Evolutionary conservation across 768 basidiomycete species (phyloP).

Genomic region (Trametes elegans): DNA sequence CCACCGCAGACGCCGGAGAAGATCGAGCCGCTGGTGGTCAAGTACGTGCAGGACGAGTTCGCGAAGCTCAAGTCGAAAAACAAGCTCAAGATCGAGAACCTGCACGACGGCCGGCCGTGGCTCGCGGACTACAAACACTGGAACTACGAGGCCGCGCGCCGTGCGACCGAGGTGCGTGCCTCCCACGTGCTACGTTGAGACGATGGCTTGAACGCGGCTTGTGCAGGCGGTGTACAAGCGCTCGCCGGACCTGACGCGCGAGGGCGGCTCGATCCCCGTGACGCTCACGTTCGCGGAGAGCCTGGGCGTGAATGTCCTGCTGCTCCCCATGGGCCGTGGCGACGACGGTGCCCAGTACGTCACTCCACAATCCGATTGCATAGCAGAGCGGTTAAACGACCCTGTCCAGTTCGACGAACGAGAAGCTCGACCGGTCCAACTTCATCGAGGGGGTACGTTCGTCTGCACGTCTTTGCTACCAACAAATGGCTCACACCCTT

Average conservation of each 20-base stretch:
- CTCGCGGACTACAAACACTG: constrained; percentile 82
- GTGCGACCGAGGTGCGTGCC: constrained; percentile 67
- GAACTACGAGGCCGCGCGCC: constrained; percentile 88
- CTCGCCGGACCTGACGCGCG: constrained; percentile 80
- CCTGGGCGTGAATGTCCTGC: constrained; percentile 79
- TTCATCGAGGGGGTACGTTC: constrained; percentile 76
- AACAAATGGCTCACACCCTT: background rate
- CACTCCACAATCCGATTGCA: background rate
- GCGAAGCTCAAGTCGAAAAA: constrained; percentile 85
- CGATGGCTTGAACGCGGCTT: too few species aligned
- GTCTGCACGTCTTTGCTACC: background rate
- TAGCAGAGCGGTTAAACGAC: background rate
- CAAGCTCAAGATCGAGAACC: constrained; percentile 63
- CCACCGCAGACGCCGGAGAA: constrained; percentile 80
- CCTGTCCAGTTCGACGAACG: constrained; percentile 85
- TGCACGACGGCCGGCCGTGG: constrained; percentile 91
- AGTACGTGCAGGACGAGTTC: constrained; percentile 77
- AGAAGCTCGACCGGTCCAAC: constrained; percentile 90
- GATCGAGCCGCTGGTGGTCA: constrained; percentile 66
- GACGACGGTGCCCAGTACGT: constrained; percentile 93
- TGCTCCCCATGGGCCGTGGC: constrained; percentile 91
- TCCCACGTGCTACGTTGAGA: background rate
- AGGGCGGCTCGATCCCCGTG: constrained; percentile 94
- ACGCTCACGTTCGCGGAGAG: constrained; percentile 92
- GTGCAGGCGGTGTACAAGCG: constrained; percentile 56